Evolutionary conservation across 169 alveolate species (phyloP), one percentile per base, ranked within the genome.

Genomic region (Plasmodium relictum): DNA sequence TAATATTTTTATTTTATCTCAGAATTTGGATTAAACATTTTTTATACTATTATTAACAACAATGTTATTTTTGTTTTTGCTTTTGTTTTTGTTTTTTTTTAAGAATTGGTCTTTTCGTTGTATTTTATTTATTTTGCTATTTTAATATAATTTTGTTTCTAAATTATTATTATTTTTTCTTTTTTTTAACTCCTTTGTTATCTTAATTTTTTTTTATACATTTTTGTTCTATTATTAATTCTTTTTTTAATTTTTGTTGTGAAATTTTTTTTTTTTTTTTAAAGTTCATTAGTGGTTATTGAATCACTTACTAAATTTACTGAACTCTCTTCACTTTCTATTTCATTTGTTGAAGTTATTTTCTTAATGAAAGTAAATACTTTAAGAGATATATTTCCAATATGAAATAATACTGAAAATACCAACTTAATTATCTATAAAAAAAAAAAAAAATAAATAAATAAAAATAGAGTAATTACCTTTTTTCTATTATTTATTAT

Each of bases 341-440:
- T 14, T 2, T 45, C 62, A 16, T 68, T 58, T 41, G n/a, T 44
- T 14, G 41, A 37, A 37, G 24, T 26, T 14, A 8, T 62, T 37
- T 54, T 58, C 14, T 83, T 83, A 24, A 83, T 20, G 20, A 83
- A 58, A 41, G 8, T 14, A 69, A 68, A 69, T 44, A 68, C 22
- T 2, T 68, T 24, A 6, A 83, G 39, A 24, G 41, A 61, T 20
- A 52, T 4, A 24, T 68, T 68, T 31, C 48, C 18, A 20, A 69
- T 12, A 61, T 83, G 68, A 20, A 83, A 52, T 26, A 83, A n/a
- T 31, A 45, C 14, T 14, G 91, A 83, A 22, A 69, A 26, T 10
- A 70, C 0, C 6, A 83, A 69, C 18, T 83, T 83, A 22, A 83
- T 54, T 24, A 48, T 18, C 89, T 78, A 44, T 24, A 63, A 63